Conservation (phyloP, 2,329 filamentous ascomycete species). For the Penicillium sp. region DNA sequence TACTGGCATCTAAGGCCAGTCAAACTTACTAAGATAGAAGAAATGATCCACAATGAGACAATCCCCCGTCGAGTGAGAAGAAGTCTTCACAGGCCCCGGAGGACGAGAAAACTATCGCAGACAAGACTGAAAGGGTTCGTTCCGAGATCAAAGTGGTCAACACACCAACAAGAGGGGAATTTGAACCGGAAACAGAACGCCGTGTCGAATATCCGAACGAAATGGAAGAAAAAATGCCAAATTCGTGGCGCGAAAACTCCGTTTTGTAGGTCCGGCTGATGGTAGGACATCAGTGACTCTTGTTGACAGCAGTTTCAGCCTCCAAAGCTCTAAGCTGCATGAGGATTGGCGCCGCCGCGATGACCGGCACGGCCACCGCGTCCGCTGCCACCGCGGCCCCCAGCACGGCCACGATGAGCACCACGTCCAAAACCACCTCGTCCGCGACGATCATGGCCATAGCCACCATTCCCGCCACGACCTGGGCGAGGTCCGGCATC, state of each 20-base stretch:
- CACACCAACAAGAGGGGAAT: not conserved
- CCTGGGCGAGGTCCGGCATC: slow-evolving; percentile 57
- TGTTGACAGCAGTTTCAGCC: not conserved
- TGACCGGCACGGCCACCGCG: not conserved
- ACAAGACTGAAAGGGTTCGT: no score
- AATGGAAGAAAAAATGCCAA: not conserved
- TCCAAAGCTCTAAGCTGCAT: not conserved
- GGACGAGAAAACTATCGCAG: not conserved
- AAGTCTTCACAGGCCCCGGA: not conserved
- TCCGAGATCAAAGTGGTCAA: not conserved
- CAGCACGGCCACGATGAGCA: slow-evolving; percentile 12
- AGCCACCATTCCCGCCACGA: slow-evolving; percentile 22
- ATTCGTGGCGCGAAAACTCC: not conserved
- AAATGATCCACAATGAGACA: not conserved
- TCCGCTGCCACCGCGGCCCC: not conserved
- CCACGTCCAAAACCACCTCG: slow-evolving; percentile 21
- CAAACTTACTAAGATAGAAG: not conserved
- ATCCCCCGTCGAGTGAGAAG: not conserved
- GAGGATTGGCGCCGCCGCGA: no score
- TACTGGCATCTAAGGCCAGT: not conserved
- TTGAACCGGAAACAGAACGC: not conserved
- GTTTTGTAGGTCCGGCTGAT: no score
- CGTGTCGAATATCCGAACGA: not conserved
- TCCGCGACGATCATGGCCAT: slow-evolving; percentile 22
- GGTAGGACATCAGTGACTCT: not conserved